Evolutionary conservation across 257 asterid genomes (phyloP), one percentile per base, ranked within the genome.

Genomic region (Verbascum thapsus): DNA sequence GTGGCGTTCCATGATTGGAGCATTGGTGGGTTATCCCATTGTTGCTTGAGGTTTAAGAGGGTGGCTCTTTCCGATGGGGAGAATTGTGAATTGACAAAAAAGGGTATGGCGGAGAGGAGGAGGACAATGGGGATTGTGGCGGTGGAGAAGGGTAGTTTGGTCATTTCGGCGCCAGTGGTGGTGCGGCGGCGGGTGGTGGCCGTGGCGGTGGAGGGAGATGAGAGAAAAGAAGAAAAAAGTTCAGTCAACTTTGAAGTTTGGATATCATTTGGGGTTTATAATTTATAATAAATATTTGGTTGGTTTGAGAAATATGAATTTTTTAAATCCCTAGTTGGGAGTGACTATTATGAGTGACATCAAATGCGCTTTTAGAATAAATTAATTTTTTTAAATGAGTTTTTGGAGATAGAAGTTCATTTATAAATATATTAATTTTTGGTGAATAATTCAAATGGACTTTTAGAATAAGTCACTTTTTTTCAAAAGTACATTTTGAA

Each of bases 21-120:
- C 11, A 23, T 12, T 0, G 20, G 12, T 2, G 85, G 85, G 61
- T 76, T 41, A 32, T 73, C 75, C 81, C 76, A 78, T 41, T 61
- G 39, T 41, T 32, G 74, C n/a, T 77, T 81, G 72, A 81, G 70
- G 49, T 53, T 59, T 10, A 85, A 73, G 11, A 85, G 76, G 5
- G 67, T 61, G 57, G 78, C 63, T 68, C 80, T 77, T 19, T 83
- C 90, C 7, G 76, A 61, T 60, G 74, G 16, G 58, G 80, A 72
- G 72, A 74, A 61, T 61, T 78, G 87, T 52, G 91, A 78, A 67
- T 10, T 76, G 32, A 81, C 91, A 12, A 44, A 34, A 78, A 65
- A 1, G 75, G 77, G 74, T 11, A 67, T 9, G 70, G 68, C 38
- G 43, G 63, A 16, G 52, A 78, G 56, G 12, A 63, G 38, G 51